Evolutionary conservation across 2,329 filamentous ascomycete genomes (phyloP), one percentile per base, ranked within the genome.

Genomic region (Penicillium sp.): DNA sequence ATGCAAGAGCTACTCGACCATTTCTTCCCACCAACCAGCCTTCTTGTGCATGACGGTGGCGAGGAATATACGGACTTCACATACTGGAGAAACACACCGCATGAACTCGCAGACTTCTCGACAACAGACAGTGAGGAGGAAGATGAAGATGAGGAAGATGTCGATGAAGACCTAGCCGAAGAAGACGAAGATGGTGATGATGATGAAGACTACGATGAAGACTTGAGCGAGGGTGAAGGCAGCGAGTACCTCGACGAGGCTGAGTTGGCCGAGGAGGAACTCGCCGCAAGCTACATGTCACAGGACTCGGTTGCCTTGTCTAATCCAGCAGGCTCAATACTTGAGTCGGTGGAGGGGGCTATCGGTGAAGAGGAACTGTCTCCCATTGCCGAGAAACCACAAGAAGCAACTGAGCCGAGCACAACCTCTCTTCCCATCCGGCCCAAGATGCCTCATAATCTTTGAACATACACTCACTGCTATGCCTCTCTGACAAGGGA

Each of bases 1-100:
- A 99, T 99, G 87, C 89, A 91, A 59, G 95, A 99, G 74, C 88
- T 99, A 58, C 91, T 99, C 7, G 94, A 99, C 72, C 94, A 99
- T 75, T 97, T 96, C 79, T 99, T 99, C 75, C 94, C 94, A 7
- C 91, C 95, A 2, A 88, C 96, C 13, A 91, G 88, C 62, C 87
- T 93, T 27, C 82, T 99, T 31, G 88, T 97, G 19, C 91, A 90
- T 68, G 89, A 90, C 45, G 93, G 93, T 21, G 93, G 93, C 13
- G 94, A 97, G 73, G 89, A 96, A 57, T 99, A 90, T 70, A 99
- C 94, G 0, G 94, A 99, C 73, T 99, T 99, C 76, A 93, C 87
- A 57, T 99, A 96, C 77, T 99, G 94, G 94, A 84, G 95, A 61
- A 89, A 96, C 61, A 83, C 84, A 48, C 91, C 92, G 2, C 82